Evolutionary conservation across 305 asterid genomes (phyloP), one percentile per base, ranked within the genome.

Genomic region (Caryopteris hybrid): DNA sequence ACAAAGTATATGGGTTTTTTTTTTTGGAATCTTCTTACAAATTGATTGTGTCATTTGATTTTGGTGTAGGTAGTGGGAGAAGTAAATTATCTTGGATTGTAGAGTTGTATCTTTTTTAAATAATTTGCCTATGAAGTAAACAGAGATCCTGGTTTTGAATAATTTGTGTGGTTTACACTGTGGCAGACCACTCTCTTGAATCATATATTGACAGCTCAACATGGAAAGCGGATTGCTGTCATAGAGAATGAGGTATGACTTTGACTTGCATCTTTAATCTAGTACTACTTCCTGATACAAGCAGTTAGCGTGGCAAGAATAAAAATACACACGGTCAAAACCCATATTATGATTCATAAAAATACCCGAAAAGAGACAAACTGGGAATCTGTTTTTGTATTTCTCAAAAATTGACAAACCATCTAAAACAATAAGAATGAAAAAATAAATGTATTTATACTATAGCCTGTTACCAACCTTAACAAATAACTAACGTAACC

Each of bases 191-290:
- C 99, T 45, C 88, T 93, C 74, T 81, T 93, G 85, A 93, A 93
- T 83, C 97, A 90, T 78, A 90, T 93, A 64, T 74, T 93, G 84
- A 88, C 97, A 41, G 86, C 95, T 48, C 85, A 90, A 72, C 97
- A 93, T 54, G 99, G 95, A 58, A 90, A 90, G 87, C 80, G 96
- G 65, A 90, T 90, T 61, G 97, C 99, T 56, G 99, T 93, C 36
- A 87, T 90, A 45, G 99, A 93, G 78, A 93, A 93, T 76, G 99
- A 93, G 99, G 99, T 93, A 87, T 71, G 78, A 5, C 50, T 54
- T 7, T n/a, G 14, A 7, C 57, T 29, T 27, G 55, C 41, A n/a
- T 29, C 45, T 43, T 64, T 22, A n/a, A 16, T 54, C 52, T 36
- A 1, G 6, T 60, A 17, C 39, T 33, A n/a, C 51, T 29, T 33